Conservation (phyloP, 73 alveolate genomes). For the Symbiodinium natans region DNA sequence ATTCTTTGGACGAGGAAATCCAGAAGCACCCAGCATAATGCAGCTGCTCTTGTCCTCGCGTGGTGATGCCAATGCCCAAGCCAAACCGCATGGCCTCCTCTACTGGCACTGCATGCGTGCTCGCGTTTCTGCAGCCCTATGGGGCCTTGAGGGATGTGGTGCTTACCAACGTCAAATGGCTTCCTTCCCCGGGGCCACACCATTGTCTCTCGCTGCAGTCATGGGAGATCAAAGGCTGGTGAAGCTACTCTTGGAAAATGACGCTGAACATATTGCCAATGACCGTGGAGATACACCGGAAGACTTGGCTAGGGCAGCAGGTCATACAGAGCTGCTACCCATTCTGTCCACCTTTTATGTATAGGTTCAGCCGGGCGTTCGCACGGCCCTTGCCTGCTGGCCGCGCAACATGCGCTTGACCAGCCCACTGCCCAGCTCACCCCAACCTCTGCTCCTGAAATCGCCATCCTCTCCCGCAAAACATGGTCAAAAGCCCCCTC, state of each 20-base stretch:
- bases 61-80: constrained; percentile 39
- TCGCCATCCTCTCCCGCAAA: too few relatives aligned
- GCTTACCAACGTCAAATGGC: constrained; percentile 72
- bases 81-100: neutral
- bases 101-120: constrained; percentile 52
- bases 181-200: constrained; percentile 65
- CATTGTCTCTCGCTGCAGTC: constrained; percentile 66
- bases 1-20: constrained; percentile 59
- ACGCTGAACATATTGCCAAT: constrained; percentile 45
- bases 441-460: too few relatives aligned
- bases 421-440: too few relatives aligned
- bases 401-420: constrained; percentile 39
- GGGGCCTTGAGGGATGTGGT: constrained; percentile 42
- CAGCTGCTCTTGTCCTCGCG: constrained; percentile 58
- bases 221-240: constrained; percentile 60
- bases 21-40: neutral
- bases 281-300: constrained; percentile 80
- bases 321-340: constrained; percentile 57
- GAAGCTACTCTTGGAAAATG: constrained; percentile 37
- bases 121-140: constrained; percentile 14
- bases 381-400: neutral
- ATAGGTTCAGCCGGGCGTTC: neutral
- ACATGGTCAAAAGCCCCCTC: too few relatives aligned
- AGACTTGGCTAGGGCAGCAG: constrained; percentile 79
- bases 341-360: constrained; percentile 36